phyloP scores from a whole-genome alignment of 805 yeast genomes.

The Isabelozyma pseudorhagii region DNA sequence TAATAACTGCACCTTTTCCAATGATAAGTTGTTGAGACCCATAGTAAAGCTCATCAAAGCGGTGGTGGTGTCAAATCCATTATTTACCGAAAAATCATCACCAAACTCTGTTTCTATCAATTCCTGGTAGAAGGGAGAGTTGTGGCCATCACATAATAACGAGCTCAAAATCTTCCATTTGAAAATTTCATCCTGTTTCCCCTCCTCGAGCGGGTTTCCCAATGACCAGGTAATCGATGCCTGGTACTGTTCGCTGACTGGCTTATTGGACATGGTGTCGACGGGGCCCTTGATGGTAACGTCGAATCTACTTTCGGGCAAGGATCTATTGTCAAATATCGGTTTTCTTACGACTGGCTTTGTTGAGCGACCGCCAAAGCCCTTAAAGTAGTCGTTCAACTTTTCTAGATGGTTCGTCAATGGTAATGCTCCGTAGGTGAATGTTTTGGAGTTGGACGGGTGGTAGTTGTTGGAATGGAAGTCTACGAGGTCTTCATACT shows the following conservation, averaged over 20 bases:
- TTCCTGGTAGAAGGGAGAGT: slow-evolving; percentile 84
- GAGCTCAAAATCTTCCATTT: slow-evolving; percentile 67
- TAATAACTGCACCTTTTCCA: slow-evolving; percentile 45
- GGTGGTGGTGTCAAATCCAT: slow-evolving; percentile 84
- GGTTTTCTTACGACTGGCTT: slow-evolving; percentile 43
- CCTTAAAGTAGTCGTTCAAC: slow-evolving; percentile 47
- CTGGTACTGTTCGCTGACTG: slow-evolving; percentile 73
- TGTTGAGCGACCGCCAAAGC: slow-evolving; percentile 50
- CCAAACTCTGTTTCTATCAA: slow-evolving; percentile 83
- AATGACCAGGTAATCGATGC: slow-evolving; percentile 86
- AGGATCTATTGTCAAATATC: slow-evolving; percentile 34
- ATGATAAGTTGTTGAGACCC: slow-evolving; percentile 75
- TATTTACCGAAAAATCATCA: slow-evolving; percentile 79
- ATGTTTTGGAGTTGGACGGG: slow-evolving; percentile 84
- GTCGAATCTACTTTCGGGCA: slow-evolving; percentile 7
- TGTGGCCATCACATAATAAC: slow-evolving; percentile 84
- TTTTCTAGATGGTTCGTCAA: slow-evolving; percentile 56
- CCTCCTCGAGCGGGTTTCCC: slow-evolving; percentile 62
- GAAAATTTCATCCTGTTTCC: slow-evolving; percentile 58
- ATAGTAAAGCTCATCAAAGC: slow-evolving; percentile 74
- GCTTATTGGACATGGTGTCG: slow-evolving; percentile 51
- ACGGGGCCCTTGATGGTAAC: slow-evolving; percentile 60
- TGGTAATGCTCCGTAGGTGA: slow-evolving; percentile 82
- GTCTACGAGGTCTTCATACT: slow-evolving; percentile 70
- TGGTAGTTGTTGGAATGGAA: slow-evolving; percentile 80